A percentile compares a stretch with the other conserved stretches of the same genome.
Conservation (phyloP, 2,329 filamentous ascomycete species). For the Neopestalotiopsis sp. region DNA sequence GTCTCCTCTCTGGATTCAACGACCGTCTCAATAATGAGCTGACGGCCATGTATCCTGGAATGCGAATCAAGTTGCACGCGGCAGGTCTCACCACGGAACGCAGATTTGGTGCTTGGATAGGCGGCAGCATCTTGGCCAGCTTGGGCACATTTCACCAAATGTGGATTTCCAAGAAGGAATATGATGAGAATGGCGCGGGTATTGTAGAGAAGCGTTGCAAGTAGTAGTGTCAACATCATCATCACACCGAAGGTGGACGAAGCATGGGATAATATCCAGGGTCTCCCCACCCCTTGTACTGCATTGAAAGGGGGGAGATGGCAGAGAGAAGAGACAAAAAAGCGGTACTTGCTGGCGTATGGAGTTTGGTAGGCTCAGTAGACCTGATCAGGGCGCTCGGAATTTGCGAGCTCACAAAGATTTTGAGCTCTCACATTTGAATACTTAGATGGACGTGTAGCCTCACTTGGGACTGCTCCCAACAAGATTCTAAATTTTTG, state of each 20-base stretch:
- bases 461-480: not conserved
- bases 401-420: conserved; percentile 2
- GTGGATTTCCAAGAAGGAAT: conserved; percentile 98
- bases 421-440: not conserved
- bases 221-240: conserved; percentile 45
- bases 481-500: not conserved
- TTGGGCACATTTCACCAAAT: conserved; percentile 98
- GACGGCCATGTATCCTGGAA: conserved; percentile 78
- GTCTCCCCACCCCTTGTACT: not conserved
- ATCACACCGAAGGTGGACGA: not conserved
- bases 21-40: conserved; percentile 89
- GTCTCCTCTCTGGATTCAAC: conserved; percentile 87
- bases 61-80: conserved; percentile 86
- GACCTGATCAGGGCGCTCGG: conserved; percentile 8
- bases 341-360: conserved; percentile 7
- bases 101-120: conserved; percentile 93
- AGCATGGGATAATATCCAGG: not conserved
- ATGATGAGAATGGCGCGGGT: conserved; percentile 88
- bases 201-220: conserved; percentile 98
- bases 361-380: conserved; percentile 5
- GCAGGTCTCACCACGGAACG: conserved; percentile 86
- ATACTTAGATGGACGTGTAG: not conserved
- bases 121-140: conserved; percentile 93
- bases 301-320: not conserved
- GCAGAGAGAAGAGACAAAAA: not conserved